These are phyloP conservation scores for Nannochloris sp. DNA, from an alignment of 139 green algal genomes.

Conservation along the genomic window DNA sequence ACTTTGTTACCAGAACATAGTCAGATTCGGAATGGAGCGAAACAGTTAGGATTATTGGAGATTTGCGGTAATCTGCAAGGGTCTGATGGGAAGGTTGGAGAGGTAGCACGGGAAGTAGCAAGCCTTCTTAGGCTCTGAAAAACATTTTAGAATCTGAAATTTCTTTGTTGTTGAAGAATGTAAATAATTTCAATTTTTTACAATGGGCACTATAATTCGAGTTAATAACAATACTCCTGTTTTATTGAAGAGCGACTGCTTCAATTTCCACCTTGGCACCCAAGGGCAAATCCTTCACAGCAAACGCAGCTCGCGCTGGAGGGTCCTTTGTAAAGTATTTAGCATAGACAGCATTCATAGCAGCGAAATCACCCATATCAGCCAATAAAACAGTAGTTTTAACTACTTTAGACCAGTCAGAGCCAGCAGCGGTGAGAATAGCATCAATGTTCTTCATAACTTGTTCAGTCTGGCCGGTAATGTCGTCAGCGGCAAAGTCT, in stretches of 20 bases:
- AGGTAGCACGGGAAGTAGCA: conserved; percentile 3
- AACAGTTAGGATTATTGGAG: conserved; percentile 17
- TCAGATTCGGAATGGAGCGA: conserved; percentile 11
- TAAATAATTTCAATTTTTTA: background rate
- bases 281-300: conserved; percentile 82
- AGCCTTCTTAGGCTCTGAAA: conserved; percentile 1
- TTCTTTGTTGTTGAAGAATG: background rate
- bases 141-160: background rate
- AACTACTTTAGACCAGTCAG: conserved; percentile 75
- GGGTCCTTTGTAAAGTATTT: conserved; percentile 77
- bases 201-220: too few relatives aligned
- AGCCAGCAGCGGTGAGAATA: conserved; percentile 80
- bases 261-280: conserved; percentile 81
- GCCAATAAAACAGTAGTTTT: conserved; percentile 94
- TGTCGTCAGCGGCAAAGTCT: conserved; percentile 67
- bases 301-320: conserved; percentile 78
- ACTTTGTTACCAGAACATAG: conserved; percentile 30
- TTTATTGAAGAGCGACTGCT: conserved; percentile 46
- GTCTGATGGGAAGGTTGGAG: background rate
- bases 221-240: background rate
- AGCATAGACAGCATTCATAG: conserved; percentile 85
- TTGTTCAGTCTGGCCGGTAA: conserved; percentile 78
- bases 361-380: conserved; percentile 88
- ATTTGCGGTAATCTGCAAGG: background rate
- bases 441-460: conserved; percentile 88